A percentile compares a stretch with the other conserved stretches of the same genome.
Conservation (phyloP, 768 basidiomycete genomes). For the Termitomyces sp. region DNA sequence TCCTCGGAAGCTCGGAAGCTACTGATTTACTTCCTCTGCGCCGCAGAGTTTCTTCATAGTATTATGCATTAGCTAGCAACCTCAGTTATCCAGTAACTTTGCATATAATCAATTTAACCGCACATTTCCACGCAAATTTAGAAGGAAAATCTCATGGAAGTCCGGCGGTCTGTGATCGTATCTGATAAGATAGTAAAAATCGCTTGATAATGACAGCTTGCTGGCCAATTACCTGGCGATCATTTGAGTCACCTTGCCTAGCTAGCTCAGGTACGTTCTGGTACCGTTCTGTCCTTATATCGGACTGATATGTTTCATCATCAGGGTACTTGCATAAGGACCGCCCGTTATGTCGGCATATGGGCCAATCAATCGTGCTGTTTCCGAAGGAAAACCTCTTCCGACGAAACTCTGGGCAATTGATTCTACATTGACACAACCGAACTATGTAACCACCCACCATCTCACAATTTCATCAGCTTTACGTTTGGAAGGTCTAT, state of each 20-base stretch:
- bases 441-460: conserved; percentile 41
- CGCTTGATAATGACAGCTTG: background rate
- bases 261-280: background rate
- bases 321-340: background rate
- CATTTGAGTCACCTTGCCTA: background rate
- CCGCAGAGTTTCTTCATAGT: background rate
- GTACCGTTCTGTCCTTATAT: background rate
- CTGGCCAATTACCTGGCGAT: background rate
- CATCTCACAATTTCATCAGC: conserved; percentile 47
- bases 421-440: conserved; percentile 22
- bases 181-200: background rate
- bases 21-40: background rate
- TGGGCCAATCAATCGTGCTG: conserved; percentile 48
- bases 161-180: background rate
- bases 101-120: background rate
- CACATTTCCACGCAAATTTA: too few relatives aligned
- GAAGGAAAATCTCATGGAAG: too few relatives aligned
- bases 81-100: background rate
- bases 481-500: conserved; percentile 41
- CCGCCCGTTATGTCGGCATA: conserved; percentile 62
- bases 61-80: background rate
- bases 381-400: conserved; percentile 25
- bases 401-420: conserved; percentile 47
- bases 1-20: too few relatives aligned
- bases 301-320: background rate